Base-by-base conservation (phyloP, 2,329 filamentous ascomycete species). In the Ceratocystis alfenasii region DNA sequence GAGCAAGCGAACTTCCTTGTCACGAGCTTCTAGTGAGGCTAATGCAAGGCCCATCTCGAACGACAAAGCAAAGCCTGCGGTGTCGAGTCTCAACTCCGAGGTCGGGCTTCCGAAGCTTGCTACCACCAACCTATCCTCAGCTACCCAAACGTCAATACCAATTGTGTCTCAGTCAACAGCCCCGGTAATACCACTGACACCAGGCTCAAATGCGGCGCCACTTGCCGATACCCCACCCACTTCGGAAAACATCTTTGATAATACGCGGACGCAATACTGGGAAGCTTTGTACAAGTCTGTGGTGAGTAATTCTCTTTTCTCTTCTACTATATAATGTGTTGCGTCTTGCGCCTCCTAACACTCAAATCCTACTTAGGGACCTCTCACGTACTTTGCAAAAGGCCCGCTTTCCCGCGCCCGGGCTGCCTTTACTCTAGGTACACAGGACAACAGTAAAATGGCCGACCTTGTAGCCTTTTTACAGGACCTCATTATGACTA, bases 331-430 rank as follows among this genome's bases (percentile, higher is more conserved):
- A 45, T 15, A 7, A 22, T 10, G 20, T 10, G 8, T 17, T 2
- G 20, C 44, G 6, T 25, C 10, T 17, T 4, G 36, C 36, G 12
- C 8, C 17, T 53, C 4, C 22, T 48, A 75, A 60, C 76, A 75
- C 67, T 17, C 20, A 6, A 3, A 1, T 28, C 12, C 10, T 22
- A 10, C 41, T 8, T 55, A 89, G 81, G 89, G 87, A 44, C 90
- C 89, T 2, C 76, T 93, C 66, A 89, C 89, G 67, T 94, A 92
- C 74, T 92, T 93, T 74, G 87, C 87, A 22, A 94, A 94, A 76
- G 89, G 89, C 0, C 88, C 89, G 1, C 77, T 94, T 22, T 89
- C 89, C 57, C 82, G 88, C 70, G 86, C 88, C 59, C 83, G 89
- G 67, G 87, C 86, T 60, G 82, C 85, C 15, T 90, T 90, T 69